A percentile compares a stretch with the other conserved stretches of the same genome.
These are phyloP conservation scores for Panicum hallii DNA, from an alignment of 202 grass and related monocot species.

Conservation along the genomic window DNA sequence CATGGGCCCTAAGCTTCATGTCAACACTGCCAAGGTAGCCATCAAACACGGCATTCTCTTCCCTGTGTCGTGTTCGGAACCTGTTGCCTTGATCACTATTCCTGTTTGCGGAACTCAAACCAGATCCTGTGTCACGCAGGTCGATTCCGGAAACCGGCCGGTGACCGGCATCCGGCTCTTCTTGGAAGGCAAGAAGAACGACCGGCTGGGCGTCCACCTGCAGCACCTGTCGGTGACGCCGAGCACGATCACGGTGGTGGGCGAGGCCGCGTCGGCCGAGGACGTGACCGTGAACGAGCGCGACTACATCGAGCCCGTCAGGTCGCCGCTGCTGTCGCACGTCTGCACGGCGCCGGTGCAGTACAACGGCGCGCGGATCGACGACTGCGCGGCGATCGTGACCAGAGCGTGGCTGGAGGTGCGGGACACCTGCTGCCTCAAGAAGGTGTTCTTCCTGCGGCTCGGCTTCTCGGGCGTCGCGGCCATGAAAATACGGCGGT, in stretches of 20 bases:
- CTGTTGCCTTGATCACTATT: background rate
- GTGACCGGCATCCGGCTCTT: conserved; percentile 88
- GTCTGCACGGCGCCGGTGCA: conserved; percentile 82
- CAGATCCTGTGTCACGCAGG: conserved; percentile 23
- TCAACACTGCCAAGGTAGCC: conserved; percentile 66
- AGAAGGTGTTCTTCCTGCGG: conserved; percentile 86
- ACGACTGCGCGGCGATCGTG: conserved; percentile 83
- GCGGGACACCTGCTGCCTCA: conserved; percentile 68
- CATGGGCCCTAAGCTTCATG: conserved; percentile 79
- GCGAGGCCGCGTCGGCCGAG: conserved; percentile 39
- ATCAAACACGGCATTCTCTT: background rate
- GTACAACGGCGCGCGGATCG: conserved; percentile 63
- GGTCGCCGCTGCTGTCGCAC: conserved; percentile 76
- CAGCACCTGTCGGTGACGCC: conserved; percentile 75
- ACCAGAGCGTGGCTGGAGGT: conserved; percentile 87
- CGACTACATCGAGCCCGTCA: conserved; percentile 68
- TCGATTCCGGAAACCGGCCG: conserved; percentile 67
- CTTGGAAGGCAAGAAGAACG: conserved; percentile 79
- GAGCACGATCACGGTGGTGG: conserved; percentile 41
- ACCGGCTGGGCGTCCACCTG: conserved; percentile 75
- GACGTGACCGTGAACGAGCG: conserved; percentile 51
- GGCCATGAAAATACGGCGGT: conserved; percentile 77
- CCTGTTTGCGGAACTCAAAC: background rate
- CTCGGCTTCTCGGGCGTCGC: conserved; percentile 84
- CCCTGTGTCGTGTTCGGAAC: too few species aligned